Percentiles rank a stretch among this genome's conserved stretches.
Conservation (phyloP, 1,284 basidiomycete species). For the Gomphus bonarii region DNA sequence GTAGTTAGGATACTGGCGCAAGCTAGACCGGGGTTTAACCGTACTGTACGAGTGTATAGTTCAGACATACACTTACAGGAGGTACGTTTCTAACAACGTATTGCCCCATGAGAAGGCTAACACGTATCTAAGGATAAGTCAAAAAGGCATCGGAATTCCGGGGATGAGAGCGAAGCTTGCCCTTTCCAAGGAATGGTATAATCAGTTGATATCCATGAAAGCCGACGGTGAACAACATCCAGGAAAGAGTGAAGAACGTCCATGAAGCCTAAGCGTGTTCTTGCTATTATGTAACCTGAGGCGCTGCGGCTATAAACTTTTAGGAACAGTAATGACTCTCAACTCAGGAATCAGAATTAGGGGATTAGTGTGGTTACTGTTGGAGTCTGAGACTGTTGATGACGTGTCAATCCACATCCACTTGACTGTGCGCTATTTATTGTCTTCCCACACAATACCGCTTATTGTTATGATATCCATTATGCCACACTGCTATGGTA, state of each 20-base stretch:
- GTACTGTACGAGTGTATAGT: background rate
- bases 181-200: conserved; percentile 10
- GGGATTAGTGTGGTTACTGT: no score
- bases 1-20: conserved; percentile 82
- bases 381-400: no score
- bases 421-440: no score
- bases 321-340: no score
- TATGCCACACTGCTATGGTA: no score
- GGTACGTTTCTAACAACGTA: conserved; percentile 76
- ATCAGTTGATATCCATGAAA: conserved; percentile 48
- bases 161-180: background rate
- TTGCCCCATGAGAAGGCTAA: conserved; percentile 70
- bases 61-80: conserved; percentile 44
- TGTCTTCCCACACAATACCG: no score
- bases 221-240: conserved; percentile 14
- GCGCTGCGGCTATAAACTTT: no score
- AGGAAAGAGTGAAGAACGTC: conserved; percentile 17
- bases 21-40: conserved; percentile 27
- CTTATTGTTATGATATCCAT: no score
- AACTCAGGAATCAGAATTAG: no score
- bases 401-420: no score
- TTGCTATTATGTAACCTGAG: background rate
- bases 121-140: conserved; percentile 31
- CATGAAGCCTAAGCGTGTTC: conserved; percentile 9
- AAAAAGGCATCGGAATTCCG: background rate